Base-by-base conservation (phyloP, 1,284 basidiomycete genomes). In the Paramarasmius palmivorus region DNA sequence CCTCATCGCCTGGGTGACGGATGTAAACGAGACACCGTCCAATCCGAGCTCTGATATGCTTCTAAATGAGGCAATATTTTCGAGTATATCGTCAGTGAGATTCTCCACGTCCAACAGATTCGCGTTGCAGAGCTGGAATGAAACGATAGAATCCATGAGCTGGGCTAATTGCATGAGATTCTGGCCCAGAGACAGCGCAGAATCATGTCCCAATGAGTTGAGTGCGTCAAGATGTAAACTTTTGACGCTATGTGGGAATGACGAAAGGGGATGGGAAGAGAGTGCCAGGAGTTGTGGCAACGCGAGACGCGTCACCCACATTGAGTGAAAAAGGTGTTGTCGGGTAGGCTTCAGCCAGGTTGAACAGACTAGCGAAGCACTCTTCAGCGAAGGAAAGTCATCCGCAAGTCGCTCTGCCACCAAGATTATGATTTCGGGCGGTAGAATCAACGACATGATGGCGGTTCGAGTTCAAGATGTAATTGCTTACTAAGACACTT, bases 331-430 rank as follows among this genome's bases (percentile, higher is more conserved):
- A 22, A 55, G 23, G 17, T 55, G 49, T 4, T 32, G 26, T 23
- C 54, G 41, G 26, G 49, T 45, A 8, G 42, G 49, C 14, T 41
- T 40, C 15, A 55, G 36, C 54, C 54, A 55, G 12, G 49, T 46
- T 19, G 20, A 26, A 26, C 49, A 41, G 2, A 51, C 42, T 23
- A 55, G 25, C 23, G 54, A 40, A 19, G 34, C 34, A 2, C 22
- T 35, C 23, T 51, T 47, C 17, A 55, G 26, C 9, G 54, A 26
- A 12, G 23, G 22, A 10, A 39, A 22, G 4, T 41, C 42, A 9
- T 51, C 26, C 4, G 29, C 26, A 15, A 38, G 34, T 20, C 22
- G 29, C 25, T 51, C 49, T 22, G 47, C 50, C 26, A 50, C 37
- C 10, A 47, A 29, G 17, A 51, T 44, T 23, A 46, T 39, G 22